Base-by-base conservation (phyloP, 2,329 filamentous ascomycete species). In the Fusarium agapanthi region DNA sequence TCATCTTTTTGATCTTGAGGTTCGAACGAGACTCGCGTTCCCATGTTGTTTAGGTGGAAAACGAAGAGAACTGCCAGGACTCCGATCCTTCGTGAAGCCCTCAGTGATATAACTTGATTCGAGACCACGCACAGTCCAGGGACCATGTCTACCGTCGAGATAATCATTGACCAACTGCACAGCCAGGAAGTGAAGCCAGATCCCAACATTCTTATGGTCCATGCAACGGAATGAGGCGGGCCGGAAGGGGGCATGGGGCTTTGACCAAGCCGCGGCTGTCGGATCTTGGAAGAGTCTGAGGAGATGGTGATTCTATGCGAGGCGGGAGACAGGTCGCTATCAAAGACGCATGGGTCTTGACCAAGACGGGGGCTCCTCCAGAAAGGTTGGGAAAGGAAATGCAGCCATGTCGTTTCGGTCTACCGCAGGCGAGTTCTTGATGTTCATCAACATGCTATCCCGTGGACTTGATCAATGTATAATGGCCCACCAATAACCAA, bases 11-110 rank as follows among this genome's bases (percentile, higher is more conserved):
- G 0, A 18, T 35, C 1, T 0, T 10, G 34, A 35, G 8, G 2
- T 35, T 2, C 16, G 16, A 35, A 18, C 18, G 9, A 35, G 16
- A 35, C 16, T 10, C 18, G 16, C 16, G 8, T 8, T 16, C 18
- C 2, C 4, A 10, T 10, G 16, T 35, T 35, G 8, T 6, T 6
- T 0, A 35, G 8, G 18, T 0, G 4, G 1, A 10, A 35, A 35
- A 35, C 18, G 9, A 18, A 35, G 16, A 35, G 34, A 35, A 35
- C 9, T 18, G 4, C 34, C 16, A 18, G 18, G 34, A 35, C 4
- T 35, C 34, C 16, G 0, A 1, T 18, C 2, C 9, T 18, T 35
- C 4, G 34, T 8, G 16, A 16, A 35, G 9, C 34, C 9, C 34
- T 35, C 0, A 35, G 16, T 8, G 34, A 3, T 10, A 8, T 35